Percentiles rank a stretch among this genome's conserved stretches.
phyloP scores from a whole-genome alignment of 2,329 filamentous ascomycete genomes.

The Atkinsonella hypoxylon region DNA sequence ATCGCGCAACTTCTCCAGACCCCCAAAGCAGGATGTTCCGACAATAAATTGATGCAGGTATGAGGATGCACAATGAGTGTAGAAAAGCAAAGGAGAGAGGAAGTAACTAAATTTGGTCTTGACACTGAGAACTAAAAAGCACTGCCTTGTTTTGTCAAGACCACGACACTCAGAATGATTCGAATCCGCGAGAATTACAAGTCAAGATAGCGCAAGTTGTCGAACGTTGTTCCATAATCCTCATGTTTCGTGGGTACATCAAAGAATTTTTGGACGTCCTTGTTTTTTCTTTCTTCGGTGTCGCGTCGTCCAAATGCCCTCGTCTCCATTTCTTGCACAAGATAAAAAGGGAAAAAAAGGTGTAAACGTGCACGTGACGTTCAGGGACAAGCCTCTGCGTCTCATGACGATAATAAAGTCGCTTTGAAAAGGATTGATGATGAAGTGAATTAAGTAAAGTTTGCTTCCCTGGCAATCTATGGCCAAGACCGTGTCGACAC shows the following conservation, averaged over 20 bases:
- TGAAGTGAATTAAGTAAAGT: conserved; percentile 23
- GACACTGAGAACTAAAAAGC: not conserved
- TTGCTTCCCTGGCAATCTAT: not conserved
- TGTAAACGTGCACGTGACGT: not conserved
- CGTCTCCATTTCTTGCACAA: not conserved
- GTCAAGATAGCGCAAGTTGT: not conserved
- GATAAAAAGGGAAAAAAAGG: not conserved
- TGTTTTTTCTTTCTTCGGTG: not conserved
- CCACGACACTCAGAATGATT: not conserved
- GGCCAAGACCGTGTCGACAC: not conserved
- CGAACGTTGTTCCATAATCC: not conserved
- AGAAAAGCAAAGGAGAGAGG: not conserved
- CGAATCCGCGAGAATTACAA: no score
- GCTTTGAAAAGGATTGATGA: conserved; percentile 25
- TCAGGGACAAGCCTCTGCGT: conserved; percentile 10
- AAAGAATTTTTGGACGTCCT: not conserved
- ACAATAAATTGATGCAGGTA: not conserved
- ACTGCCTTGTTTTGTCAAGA: not conserved
- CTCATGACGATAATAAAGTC: conserved; percentile 19
- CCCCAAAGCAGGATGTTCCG: not conserved
- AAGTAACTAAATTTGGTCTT: not conserved
- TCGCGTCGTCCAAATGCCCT: not conserved
- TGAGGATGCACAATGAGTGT: conserved; percentile 4
- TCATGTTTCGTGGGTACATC: not conserved
- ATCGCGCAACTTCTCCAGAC: not conserved